These are phyloP conservation scores for Artemisia annua DNA, from an alignment of 129 eudicot genomes.

Conservation along the genomic window DNA sequence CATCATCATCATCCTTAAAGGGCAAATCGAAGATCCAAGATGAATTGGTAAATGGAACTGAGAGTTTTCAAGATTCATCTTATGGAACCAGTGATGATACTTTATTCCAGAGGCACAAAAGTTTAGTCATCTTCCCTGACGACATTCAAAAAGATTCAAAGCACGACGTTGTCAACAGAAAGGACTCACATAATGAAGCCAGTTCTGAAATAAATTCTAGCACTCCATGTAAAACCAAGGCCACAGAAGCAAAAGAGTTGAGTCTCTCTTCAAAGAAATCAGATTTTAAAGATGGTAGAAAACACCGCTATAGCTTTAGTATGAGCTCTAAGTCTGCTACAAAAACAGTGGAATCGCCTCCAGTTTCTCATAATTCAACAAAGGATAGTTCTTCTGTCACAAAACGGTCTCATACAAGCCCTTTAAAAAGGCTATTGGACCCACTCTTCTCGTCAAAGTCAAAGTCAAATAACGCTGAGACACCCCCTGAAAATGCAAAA, in stretches of 20 bases:
- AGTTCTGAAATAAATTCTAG: slow-evolving; percentile 17
- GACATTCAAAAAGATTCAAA: slow-evolving; percentile 14
- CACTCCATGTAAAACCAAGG: slow-evolving; percentile 25
- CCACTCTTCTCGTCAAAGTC: slow-evolving; percentile 56
- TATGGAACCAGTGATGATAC: background rate
- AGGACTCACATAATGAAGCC: slow-evolving; percentile 19
- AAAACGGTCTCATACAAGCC: slow-evolving; percentile 35
- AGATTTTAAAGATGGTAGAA: slow-evolving; percentile 34
- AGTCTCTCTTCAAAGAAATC: slow-evolving; percentile 26
- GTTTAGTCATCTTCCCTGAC: slow-evolving; percentile 23
- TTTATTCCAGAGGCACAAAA: slow-evolving; percentile 10
- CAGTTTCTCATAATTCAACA: slow-evolving; percentile 32
- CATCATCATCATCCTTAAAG: slow-evolving; percentile 39
- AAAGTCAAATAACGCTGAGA: slow-evolving; percentile 29
- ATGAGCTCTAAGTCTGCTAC: slow-evolving; percentile 33
- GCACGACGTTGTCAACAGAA: slow-evolving; percentile 10
- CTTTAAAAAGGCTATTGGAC: slow-evolving; percentile 58
- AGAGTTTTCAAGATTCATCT: slow-evolving; percentile 30
- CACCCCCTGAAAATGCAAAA: slow-evolving; percentile 30
- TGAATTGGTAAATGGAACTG: slow-evolving; percentile 30
- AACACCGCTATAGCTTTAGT: slow-evolving; percentile 45
- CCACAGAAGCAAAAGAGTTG: slow-evolving; percentile 33
- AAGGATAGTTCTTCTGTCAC: background rate
- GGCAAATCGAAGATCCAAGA: slow-evolving; percentile 55
- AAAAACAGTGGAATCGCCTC: slow-evolving; percentile 26